A percentile compares a stretch with the other conserved stretches of the same genome.
phyloP scores from a whole-genome alignment of 306 rosid species.

The Fagus sylvatica region DNA sequence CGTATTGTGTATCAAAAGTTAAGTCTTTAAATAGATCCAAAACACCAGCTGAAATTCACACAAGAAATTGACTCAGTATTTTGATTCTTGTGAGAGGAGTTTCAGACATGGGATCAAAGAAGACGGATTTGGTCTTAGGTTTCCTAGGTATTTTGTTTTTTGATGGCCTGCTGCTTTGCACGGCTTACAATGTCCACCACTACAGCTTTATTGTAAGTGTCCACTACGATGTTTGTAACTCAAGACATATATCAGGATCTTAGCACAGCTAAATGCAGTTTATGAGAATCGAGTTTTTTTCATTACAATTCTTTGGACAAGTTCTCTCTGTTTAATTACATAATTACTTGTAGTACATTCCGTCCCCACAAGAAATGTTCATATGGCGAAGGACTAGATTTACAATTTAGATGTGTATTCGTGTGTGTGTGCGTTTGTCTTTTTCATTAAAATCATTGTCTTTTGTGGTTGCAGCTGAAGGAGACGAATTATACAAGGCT shows the following conservation, averaged over 20 bases:
- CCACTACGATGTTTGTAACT: no score
- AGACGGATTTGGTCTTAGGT: constrained; percentile 6
- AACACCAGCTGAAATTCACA: neutral
- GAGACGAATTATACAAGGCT: constrained; percentile 32
- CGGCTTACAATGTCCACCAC: constrained; percentile 27
- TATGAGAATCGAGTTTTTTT: no score
- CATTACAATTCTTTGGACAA: no score
- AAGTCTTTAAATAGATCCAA: neutral
- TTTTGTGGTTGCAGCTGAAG: constrained; percentile 9
- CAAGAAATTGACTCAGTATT: neutral
- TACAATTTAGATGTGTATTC: neutral
- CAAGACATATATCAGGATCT: no score
- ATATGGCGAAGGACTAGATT: neutral
- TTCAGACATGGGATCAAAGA: neutral
- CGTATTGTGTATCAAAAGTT: no score
- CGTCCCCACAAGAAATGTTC: neutral
- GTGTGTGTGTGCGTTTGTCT: no score
- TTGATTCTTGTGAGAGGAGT: neutral
- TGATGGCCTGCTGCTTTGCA: neutral
- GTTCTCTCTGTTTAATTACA: neutral
- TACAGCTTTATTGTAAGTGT: constrained; percentile 25
- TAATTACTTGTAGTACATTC: neutral
- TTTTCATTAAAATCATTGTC: neutral
- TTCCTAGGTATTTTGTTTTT: constrained; percentile 11
- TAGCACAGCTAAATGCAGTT: no score